Evolutionary conservation across 352 stramenopile genomes (phyloP).

Genomic region (Globisporangium nunn): DNA sequence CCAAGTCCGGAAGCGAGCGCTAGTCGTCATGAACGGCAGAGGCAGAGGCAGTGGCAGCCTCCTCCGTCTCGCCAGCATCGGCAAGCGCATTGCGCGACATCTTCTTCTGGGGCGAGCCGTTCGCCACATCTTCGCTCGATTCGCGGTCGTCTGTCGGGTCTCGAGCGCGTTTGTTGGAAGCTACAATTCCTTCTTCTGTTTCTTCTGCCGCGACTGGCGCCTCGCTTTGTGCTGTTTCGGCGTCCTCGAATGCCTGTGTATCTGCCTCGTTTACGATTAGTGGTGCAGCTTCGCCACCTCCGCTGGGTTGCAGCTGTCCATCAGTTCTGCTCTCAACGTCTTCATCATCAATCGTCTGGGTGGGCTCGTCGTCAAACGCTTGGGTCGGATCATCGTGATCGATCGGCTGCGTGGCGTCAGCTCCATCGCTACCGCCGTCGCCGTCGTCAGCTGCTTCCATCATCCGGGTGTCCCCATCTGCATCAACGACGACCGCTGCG

Average conservation of each 20-base stretch:
- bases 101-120: slow-evolving; percentile 10
- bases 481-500: not conserved
- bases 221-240: not conserved
- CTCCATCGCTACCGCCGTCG: not conserved
- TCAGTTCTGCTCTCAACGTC: not conserved
- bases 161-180: slow-evolving; percentile 8
- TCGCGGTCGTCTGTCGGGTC: not conserved
- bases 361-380: not conserved
- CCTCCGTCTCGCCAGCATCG: not conserved
- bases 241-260: not conserved
- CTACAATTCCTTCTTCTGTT: not conserved
- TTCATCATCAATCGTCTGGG: not conserved
- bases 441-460: not conserved
- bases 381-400: not conserved
- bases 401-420: not conserved
- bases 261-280: not conserved
- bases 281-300: not conserved
- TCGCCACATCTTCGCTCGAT: not conserved
- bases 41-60: not conserved
- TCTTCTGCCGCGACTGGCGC: not conserved
- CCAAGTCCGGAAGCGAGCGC: not conserved
- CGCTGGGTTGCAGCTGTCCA: not conserved
- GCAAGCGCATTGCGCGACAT: not conserved
- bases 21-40: not conserved
- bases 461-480: slow-evolving; percentile 1